These are phyloP conservation scores for Thymus mandschuricus DNA, from an alignment of 257 asterid species.

Conservation along the genomic window DNA sequence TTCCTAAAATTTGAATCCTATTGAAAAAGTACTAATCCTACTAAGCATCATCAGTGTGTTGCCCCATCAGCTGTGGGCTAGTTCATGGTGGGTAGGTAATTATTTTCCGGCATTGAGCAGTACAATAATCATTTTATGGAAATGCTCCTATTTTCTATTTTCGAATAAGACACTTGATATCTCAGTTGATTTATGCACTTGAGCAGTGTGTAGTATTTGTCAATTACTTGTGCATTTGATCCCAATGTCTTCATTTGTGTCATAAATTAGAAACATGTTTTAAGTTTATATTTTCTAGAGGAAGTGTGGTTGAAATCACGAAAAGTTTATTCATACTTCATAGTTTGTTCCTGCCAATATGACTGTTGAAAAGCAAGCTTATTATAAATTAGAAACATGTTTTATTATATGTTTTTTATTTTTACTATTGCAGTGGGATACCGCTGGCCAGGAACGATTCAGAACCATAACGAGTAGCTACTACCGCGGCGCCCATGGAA, in stretches of 20 bases:
- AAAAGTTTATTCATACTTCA: neutral
- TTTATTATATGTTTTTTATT: neutral
- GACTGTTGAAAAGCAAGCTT: neutral
- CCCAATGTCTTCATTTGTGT: neutral
- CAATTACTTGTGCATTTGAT: neutral
- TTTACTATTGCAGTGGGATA: slow-evolving; percentile 74
- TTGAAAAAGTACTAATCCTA: neutral
- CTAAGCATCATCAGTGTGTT: too few relatives aligned
- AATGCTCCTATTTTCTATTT: neutral
- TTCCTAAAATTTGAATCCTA: too few relatives aligned
- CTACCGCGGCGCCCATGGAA: slow-evolving; percentile 98
- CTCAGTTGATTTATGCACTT: neutral
- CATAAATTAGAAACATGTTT: neutral
- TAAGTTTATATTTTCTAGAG: neutral
- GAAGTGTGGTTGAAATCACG: neutral
- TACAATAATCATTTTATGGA: neutral
- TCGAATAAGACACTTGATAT: slow-evolving; percentile 3
- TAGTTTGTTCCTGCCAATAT: neutral
- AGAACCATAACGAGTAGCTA: slow-evolving; percentile 94
- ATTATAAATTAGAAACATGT: neutral
- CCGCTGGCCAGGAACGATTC: slow-evolving; percentile 97
- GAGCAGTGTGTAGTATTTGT: neutral
- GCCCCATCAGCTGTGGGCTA: too few relatives aligned
- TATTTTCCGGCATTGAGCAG: too few relatives aligned
- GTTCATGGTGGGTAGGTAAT: too few relatives aligned